Evolutionary conservation across 257 asterid genomes (phyloP), one percentile per base, ranked within the genome.

Genomic region (Nicotiana attenuata): DNA sequence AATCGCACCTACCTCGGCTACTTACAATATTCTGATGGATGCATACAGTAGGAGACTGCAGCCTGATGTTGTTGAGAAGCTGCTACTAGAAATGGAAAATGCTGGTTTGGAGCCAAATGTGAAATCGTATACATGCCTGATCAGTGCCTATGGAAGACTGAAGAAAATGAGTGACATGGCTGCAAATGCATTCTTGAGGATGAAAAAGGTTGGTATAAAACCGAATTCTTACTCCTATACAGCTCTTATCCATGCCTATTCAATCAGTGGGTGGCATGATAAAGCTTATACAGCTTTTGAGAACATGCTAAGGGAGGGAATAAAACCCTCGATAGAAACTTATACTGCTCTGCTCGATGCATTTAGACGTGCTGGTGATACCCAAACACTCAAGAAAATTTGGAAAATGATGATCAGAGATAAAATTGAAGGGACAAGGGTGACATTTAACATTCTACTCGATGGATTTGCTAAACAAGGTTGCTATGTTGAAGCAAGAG

Each of bases 391-490:
- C 19, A 92, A 86, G 98, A 87, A 80, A 83, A 92, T 96, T 60
- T 96, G 98, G 97, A 96, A 96, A 83, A 82, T 86, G 90, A 92
- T 96, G 99, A 90, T 91, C 26, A 87, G 85, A 80, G 88, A 87
- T 56, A 94, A 84, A 88, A 45, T 92, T 38, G 87, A 78, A 82
- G 97, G 94, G 78, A 96, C 97, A 4, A 90, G 90, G 35, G 95
- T 91, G 20, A 96, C 97, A 41, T 96, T 96, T 87, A 92, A 92
- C 86, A 90, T 87, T 77, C 92, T 96, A 66, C 87, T 96, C 5
- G 98, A 96, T 82, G 99, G 99, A 20, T 94, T 94, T 33, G 93
- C 98, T 8, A 96, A 96, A 85, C 97, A 94, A 67, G 99, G 98
- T 31, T 88, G 81, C 29, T 96, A 92, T 52, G 83, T 84, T 7